These are phyloP conservation scores for Phaseolus coccineus DNA, from an alignment of 331 rosid genomes.

Conservation along the genomic window DNA sequence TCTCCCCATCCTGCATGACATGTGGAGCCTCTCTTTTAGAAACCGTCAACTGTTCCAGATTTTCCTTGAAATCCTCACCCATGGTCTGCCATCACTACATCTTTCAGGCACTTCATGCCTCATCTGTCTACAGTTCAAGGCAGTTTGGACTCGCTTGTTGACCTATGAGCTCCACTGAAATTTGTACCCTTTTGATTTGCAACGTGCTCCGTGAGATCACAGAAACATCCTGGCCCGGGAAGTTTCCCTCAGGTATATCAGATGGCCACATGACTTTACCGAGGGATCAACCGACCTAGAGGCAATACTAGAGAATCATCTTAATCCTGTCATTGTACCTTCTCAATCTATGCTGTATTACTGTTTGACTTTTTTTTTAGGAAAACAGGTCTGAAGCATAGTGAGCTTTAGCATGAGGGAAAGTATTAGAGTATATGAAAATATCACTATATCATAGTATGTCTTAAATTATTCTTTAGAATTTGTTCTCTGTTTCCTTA, in stretches of 20 bases:
- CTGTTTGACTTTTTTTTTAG: background rate
- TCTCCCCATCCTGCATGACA: background rate
- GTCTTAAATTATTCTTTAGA: background rate
- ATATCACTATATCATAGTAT: background rate
- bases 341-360: background rate
- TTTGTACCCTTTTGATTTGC: background rate
- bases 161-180: background rate
- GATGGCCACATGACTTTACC: background rate
- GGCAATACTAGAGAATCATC: background rate
- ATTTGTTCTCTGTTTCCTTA: background rate
- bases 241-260: too few species aligned
- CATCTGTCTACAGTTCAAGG: background rate
- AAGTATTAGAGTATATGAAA: background rate
- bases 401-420: background rate
- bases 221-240: background rate
- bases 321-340: background rate
- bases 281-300: background rate
- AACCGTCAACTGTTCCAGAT: background rate
- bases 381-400: background rate
- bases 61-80: background rate
- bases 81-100: background rate
- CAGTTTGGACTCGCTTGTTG: background rate
- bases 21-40: background rate
- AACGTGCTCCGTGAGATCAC: background rate
- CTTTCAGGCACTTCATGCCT: background rate